These are phyloP conservation scores for Alternaria brassicae DNA, from an alignment of 2,329 filamentous ascomycete species.

Conservation along the genomic window DNA sequence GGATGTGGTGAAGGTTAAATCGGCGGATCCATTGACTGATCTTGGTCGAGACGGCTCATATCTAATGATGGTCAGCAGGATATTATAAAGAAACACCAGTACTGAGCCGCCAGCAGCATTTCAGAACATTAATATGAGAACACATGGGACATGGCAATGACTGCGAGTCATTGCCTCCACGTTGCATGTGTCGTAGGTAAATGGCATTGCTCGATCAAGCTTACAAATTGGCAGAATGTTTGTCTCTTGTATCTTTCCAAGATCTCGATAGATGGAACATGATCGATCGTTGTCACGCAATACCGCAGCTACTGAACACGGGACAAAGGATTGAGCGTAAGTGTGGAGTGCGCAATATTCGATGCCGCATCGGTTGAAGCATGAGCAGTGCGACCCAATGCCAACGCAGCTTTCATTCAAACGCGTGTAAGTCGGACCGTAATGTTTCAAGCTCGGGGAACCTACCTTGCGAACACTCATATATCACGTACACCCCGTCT, in stretches of 20 bases:
- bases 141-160: neutral
- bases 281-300: neutral
- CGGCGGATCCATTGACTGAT: conserved; percentile 1
- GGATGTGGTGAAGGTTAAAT: conserved; percentile 6
- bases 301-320: neutral
- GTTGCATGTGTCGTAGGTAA: neutral
- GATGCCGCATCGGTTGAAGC: neutral
- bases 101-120: neutral
- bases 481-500: conserved; percentile 11
- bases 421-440: neutral
- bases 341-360: neutral
- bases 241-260: conserved; percentile 7
- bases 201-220: neutral
- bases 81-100: neutral
- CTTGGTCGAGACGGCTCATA: conserved; percentile 17
- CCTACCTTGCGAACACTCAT: conserved; percentile 13
- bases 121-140: neutral
- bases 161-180: neutral
- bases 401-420: neutral
- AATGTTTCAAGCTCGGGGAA: conserved; percentile 12
- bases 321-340: neutral
- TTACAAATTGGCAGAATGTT: conserved; percentile 8
- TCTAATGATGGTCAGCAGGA: conserved; percentile 9
- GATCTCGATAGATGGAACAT: conserved; percentile 15
- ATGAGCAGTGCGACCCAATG: neutral